Evolutionary conservation across 306 rosid species (phyloP), one percentile per base, ranked within the genome.

Genomic region (Carpinus viminea): DNA sequence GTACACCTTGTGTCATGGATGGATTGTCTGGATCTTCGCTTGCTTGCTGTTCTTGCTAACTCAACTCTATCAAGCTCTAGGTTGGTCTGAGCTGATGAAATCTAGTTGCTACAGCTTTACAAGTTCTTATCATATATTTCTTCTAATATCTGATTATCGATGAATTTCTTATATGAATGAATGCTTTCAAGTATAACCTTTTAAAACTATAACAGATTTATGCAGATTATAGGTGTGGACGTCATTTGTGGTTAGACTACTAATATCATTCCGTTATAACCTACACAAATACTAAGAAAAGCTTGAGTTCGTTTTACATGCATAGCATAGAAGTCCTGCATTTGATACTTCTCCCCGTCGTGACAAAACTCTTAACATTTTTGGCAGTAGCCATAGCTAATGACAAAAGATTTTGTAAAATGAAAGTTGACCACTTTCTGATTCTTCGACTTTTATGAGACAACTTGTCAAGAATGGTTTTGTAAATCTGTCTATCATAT

Each of bases 11-110:
- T 59, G 36, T 59, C 65, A 24, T 59, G 65, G 65, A 59, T 59
- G 38, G 65, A 59, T 26, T 59, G 65, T 59, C 65, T 59, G 0
- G 65, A 59, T 59, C 65, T 59, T 59, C 65, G 65, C 65, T 59
- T 59, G 34, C 65, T 24, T 24, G 65, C 65, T 59, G 65, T 59
- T 59, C 65, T 59, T 59, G 36, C 65, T 59, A 59, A 59, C 65
- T 59, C 65, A 24, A 59, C 65, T 59, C 65, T 59, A 59, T 59
- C 34, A 59, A 59, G 65, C 65, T 59, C 65, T 0, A 59, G 65
- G 65, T 59, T 10, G 17, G 65, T 59, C 0, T 59, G 1, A 20
- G 1, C 61, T 55, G 61, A 55, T 59, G 65, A 59, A 59, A 21
- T 59, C 65, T 59, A 59, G 65, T 59, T 59, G 7, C 24, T 4